Conservation (phyloP, 164 flowering plant genomes). For the Nymphaea thermarum region DNA sequence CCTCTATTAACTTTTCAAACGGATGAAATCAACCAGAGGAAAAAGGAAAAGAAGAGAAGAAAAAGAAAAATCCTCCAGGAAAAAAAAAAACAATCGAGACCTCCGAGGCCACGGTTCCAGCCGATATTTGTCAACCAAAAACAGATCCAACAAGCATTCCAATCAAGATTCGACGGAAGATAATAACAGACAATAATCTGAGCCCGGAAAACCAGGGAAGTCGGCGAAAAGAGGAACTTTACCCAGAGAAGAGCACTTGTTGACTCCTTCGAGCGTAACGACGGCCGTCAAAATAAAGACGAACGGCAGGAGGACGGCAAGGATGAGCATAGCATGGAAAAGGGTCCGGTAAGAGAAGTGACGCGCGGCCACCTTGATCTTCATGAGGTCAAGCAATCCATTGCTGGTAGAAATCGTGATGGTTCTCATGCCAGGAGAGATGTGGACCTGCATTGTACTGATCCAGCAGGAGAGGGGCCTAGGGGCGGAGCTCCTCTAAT, state of each 20-base stretch:
- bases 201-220: neutral
- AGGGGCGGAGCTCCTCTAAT: neutral
- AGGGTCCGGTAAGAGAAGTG: constrained; percentile 85
- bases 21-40: no score
- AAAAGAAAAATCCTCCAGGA: no score
- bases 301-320: constrained; percentile 86
- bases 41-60: no score
- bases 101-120: no score
- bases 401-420: constrained; percentile 71
- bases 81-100: no score
- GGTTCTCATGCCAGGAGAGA: constrained; percentile 99
- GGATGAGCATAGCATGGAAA: constrained; percentile 76
- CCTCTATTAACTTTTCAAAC: no score
- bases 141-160: neutral
- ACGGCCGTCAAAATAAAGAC: constrained; percentile 95
- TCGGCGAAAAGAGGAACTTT: constrained; percentile 2
- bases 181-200: neutral
- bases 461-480: neutral
- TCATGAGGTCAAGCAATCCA: constrained; percentile 91
- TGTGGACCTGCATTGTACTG: constrained; percentile 87
- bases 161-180: neutral
- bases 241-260: constrained; percentile 97
- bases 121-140: no score
- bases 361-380: constrained; percentile 97
- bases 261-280: constrained; percentile 98